These are phyloP conservation scores for Lipomyces yamanashiensis DNA, from an alignment of 805 yeast species.

Conservation along the genomic window DNA sequence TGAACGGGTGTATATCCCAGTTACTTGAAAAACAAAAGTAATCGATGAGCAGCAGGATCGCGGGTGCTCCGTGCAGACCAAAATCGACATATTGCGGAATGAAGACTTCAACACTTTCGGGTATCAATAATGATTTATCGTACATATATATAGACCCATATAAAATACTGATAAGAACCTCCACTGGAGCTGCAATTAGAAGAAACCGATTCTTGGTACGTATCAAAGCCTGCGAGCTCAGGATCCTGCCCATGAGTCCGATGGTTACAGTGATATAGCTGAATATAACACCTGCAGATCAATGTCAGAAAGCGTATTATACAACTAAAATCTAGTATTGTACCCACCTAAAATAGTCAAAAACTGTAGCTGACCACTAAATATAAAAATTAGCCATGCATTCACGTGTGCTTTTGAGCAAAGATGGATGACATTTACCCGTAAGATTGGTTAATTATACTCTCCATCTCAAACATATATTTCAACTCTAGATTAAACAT, in stretches of 20 bases:
- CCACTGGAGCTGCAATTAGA: constrained; percentile 24
- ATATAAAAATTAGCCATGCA: background rate
- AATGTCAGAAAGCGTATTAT: background rate
- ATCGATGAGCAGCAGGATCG: constrained; percentile 25
- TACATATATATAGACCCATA: constrained; percentile 25
- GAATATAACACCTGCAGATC: constrained; percentile 12
- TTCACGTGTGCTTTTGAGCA: background rate
- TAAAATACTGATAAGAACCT: constrained; percentile 25
- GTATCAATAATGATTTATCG: constrained; percentile 20
- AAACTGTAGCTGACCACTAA: constrained; percentile 31
- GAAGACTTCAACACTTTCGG: constrained; percentile 12
- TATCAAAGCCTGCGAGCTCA: constrained; percentile 17
- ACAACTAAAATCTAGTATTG: background rate
- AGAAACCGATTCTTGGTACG: constrained; percentile 15
- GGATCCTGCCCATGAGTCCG: constrained; percentile 22
- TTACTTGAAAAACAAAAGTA: constrained; percentile 24
- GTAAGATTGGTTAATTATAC: constrained; percentile 16
- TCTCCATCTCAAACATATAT: constrained; percentile 10
- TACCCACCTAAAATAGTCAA: constrained; percentile 30
- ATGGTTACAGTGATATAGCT: constrained; percentile 28
- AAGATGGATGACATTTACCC: constrained; percentile 16
- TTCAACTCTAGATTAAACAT: constrained; percentile 22
- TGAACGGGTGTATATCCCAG: constrained; percentile 6
- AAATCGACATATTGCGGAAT: constrained; percentile 27
- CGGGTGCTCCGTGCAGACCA: constrained; percentile 30